phyloP scores from a whole-genome alignment of 2,329 filamentous ascomycete genomes.

The Aspergillus felis region DNA sequence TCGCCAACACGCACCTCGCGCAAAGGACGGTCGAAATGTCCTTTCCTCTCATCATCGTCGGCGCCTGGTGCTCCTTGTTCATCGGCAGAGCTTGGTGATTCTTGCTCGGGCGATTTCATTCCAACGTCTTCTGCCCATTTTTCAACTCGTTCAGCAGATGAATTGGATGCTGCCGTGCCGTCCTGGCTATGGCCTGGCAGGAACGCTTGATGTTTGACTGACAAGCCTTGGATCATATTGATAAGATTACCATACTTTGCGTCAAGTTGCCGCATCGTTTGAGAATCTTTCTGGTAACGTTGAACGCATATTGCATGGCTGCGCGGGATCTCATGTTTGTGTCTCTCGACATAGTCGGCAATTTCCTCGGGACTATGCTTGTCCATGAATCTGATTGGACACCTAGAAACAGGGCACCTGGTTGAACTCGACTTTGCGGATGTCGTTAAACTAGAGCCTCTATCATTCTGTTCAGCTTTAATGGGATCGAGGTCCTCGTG shows the following conservation, averaged over 20 bases:
- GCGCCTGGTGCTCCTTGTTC: slow-evolving; percentile 34
- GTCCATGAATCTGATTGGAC: slow-evolving; percentile 88
- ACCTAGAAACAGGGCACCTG: slow-evolving; percentile 68
- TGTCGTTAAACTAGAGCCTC: slow-evolving; percentile 39
- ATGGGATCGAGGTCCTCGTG: slow-evolving; percentile 59
- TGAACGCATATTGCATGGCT: slow-evolving; percentile 91
- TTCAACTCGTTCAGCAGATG: slow-evolving; percentile 69
- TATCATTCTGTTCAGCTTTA: slow-evolving; percentile 46
- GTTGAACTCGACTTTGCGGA: slow-evolving; percentile 47
- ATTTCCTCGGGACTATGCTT: slow-evolving; percentile 92
- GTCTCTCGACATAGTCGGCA: slow-evolving; percentile 86
- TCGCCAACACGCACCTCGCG: slow-evolving; percentile 92
- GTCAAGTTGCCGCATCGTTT: slow-evolving; percentile 81
- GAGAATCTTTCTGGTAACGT: slow-evolving; percentile 81
- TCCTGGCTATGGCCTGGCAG: slow-evolving; percentile 53
- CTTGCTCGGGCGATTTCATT: slow-evolving; percentile 41
- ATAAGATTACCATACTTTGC: slow-evolving; percentile 90
- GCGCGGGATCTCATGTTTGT: slow-evolving; percentile 90
- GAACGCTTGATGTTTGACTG: slow-evolving; percentile 83
- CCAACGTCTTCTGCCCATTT: slow-evolving; percentile 81
- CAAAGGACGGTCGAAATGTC: slow-evolving; percentile 77
- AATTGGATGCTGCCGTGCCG: slow-evolving; percentile 30
- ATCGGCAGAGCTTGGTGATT: slow-evolving; percentile 33
- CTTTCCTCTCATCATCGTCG: slow-evolving; percentile 56
- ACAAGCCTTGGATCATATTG: slow-evolving; percentile 90